Evolutionary conservation across 208 protist genomes (phyloP).

Genomic region (Trypanosoma congolense): DNA sequence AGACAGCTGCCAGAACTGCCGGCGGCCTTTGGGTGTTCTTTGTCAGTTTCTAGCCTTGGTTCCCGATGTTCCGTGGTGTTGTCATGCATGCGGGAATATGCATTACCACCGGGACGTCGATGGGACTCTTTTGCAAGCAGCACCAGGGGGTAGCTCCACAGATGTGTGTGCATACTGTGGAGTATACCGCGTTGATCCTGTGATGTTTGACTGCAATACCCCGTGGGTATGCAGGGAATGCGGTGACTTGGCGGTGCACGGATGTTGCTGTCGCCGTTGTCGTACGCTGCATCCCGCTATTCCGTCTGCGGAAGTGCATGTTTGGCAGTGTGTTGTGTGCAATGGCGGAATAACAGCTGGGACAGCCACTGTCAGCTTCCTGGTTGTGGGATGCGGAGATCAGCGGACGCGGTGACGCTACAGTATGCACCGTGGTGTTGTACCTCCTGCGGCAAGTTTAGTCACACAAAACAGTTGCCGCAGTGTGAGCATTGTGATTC

Average conservation of each 20-base stretch:
- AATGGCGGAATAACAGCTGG: slow-evolving; percentile 33
- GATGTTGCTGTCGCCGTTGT: slow-evolving; percentile 35
- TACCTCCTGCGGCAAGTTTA: slow-evolving; percentile 31
- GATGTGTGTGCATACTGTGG: slow-evolving; percentile 30
- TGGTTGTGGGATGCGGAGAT: slow-evolving; percentile 34
- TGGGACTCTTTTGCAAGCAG: slow-evolving; percentile 29
- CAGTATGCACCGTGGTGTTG: slow-evolving; percentile 56
- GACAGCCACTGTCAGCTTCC: slow-evolving; percentile 19
- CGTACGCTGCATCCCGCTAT: slow-evolving; percentile 35
- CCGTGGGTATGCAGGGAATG: slow-evolving; percentile 18
- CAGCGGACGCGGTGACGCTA: slow-evolving; percentile 6
- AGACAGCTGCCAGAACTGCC: slow-evolving; percentile 10
- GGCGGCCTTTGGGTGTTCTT: slow-evolving; percentile 2
- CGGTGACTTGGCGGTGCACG: slow-evolving; percentile 6
- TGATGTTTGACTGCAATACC: slow-evolving; percentile 29
- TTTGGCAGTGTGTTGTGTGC: slow-evolving; percentile 52
- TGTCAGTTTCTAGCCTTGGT: slow-evolving; percentile 18
- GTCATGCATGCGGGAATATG: slow-evolving; percentile 17
- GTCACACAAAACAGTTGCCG: slow-evolving; percentile 24
- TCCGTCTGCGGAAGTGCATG: slow-evolving; percentile 20
- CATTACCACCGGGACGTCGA: slow-evolving; percentile 38
- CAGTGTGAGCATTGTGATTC: slow-evolving; percentile 35
- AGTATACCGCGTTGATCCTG: slow-evolving; percentile 23
- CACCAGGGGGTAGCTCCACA: slow-evolving; percentile 11
- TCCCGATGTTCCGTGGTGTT: slow-evolving; percentile 32